Evolutionary conservation across 768 basidiomycete genomes (phyloP), one percentile per base, ranked within the genome.

Genomic region (Kwoniella shandongensis): DNA sequence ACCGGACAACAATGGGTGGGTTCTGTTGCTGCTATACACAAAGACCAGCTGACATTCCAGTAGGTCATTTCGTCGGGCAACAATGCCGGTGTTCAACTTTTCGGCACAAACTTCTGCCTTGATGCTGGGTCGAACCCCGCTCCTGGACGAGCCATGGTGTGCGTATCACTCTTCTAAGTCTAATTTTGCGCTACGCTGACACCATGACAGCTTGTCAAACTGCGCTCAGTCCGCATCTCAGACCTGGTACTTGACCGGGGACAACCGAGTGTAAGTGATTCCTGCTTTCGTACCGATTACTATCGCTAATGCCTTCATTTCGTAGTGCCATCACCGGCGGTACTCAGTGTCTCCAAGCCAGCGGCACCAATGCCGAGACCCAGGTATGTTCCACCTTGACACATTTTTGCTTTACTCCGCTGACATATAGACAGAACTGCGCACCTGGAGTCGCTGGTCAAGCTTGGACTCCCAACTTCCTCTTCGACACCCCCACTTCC

Each of bases 1-100:
- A 67, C 65, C 25, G 59, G 59, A 11, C 65, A 67, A 49, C 65
- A 67, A 46, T 66, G 65, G 65, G 59, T 59, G 39, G 25, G 48
- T 58, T 23, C 8, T 3, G n/a, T 5, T 8, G 10, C 8, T 27
- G 22, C n/a, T 5, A 4, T 15, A 7, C 18, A 38, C 6, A 15
- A 22, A 36, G 30, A 36, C 17, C 20, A 25, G 45, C 45, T 57
- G 23, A 57, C 29, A 12, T 18, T 12, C 17, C 27, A 38, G 11
- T 27, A 51, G 58, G 32, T 60, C 45, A 62, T 67, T 55, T 32
- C 36, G 13, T 2, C 30, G 2, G 65, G 65, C 18, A 67, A 67
- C 62, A 67, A 67, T 45, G 51, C 45, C 29, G 65, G 58, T 13
- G 61, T 67, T 17, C 45, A 57, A 42, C 45, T 67, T 25, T 63